Base-by-base conservation (phyloP, 1,139 yeast species). In the Scheffersomyces insectosa region DNA sequence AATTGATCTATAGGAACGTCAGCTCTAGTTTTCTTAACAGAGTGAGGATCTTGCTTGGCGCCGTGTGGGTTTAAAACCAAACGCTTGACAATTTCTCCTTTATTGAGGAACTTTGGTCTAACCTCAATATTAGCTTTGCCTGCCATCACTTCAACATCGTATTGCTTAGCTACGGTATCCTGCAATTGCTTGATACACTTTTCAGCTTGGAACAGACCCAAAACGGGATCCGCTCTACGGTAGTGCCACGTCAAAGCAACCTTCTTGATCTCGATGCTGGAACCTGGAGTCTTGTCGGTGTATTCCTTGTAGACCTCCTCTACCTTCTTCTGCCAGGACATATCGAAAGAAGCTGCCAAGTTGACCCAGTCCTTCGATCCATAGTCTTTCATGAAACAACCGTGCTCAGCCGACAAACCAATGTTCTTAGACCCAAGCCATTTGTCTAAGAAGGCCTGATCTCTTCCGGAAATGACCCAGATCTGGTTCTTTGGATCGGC, bases 241-340 rank as follows among this genome's bases (percentile, higher is more conserved):
- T 93, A 93, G 67, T 95, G 99, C 99, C 99, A 95, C 1, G 98
- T 91, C 44, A 93, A 70, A 0, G 99, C 98, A 12, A 93, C 97
- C 56, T 89, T 86, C 63, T 95, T 95, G 57, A 77, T 79, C 64
- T 95, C 99, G 45, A 88, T 83, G 50, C 80, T 79, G 1, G 97
- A 77, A 5, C 97, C 98, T 3, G 96, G 97, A 0, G 99, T 95
- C 48, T 83, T 82, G 39, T 85, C 91, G 0, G 97, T 89, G 65
- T 81, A 89, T 41, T 80, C 72, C 41, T 72, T 77, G 70, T 88
- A 88, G 3, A 88, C 81, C 25, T 82, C 84, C 45, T 82, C 82
- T 11, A 90, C 98, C 42, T 80, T 82, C 25, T 68, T 63, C 65
- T 91, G 97, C 99, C 99, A 95, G 25, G 91, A 76, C 97, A 93